phyloP scores from a whole-genome alignment of 2,329 filamentous ascomycete species.

The Tolypocladium ovalisporum region DNA sequence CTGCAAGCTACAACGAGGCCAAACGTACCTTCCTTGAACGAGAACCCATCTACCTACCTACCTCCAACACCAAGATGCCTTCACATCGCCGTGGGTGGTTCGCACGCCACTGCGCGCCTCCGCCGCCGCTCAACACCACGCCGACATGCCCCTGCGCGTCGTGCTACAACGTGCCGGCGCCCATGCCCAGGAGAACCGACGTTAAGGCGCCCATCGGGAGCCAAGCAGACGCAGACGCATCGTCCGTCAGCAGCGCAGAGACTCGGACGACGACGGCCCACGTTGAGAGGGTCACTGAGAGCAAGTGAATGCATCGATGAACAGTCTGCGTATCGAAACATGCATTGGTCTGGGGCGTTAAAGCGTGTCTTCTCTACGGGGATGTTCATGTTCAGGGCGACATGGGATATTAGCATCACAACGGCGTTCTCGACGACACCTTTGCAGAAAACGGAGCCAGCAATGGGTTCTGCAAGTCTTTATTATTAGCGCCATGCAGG shows the following conservation, averaged over 20 bases:
- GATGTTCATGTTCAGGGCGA: not conserved
- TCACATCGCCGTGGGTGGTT: constrained; percentile 25
- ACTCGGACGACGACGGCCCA: not conserved
- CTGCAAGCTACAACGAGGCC: not conserved
- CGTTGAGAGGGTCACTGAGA: not conserved
- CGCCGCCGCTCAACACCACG: constrained; percentile 22
- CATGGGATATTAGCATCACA: not conserved
- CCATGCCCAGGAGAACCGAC: not conserved
- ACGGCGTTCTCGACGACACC: not conserved
- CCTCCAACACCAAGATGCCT: constrained; percentile 11
- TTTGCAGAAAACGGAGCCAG: not conserved
- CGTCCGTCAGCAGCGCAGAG: not conserved
- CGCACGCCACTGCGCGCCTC: constrained; percentile 27
- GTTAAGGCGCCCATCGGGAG: too few relatives aligned
- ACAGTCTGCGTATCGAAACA: not conserved
- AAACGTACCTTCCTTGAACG: not conserved
- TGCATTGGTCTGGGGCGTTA: not conserved
- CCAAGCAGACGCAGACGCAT: not conserved
- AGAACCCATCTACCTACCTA: not conserved
- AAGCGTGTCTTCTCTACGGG: not conserved
- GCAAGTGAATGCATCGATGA: not conserved
- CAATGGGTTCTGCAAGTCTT: not conserved
- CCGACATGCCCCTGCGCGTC: constrained; percentile 23
- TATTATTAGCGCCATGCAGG: not conserved
- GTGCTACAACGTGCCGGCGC: constrained; percentile 7